Conservation (phyloP, 306 rosid species). For the Trifolium subterraneum region DNA sequence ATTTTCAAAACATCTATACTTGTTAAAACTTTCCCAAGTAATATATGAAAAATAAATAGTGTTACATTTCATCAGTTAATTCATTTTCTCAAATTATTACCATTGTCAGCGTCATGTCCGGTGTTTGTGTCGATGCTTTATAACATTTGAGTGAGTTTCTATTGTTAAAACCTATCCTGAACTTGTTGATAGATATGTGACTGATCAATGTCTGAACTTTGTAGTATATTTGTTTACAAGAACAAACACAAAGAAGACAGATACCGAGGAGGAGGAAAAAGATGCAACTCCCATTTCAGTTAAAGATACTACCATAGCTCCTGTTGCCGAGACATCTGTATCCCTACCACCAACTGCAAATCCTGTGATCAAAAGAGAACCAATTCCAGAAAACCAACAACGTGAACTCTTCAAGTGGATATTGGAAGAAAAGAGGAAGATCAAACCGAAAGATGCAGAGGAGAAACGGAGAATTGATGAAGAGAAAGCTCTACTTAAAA, state of each 20-base stretch:
- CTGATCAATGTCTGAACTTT: conserved; percentile 51
- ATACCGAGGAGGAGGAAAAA: conserved; percentile 52
- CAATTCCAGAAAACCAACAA: conserved; percentile 77
- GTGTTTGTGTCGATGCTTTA: too few relatives aligned
- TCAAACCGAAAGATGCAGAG: conserved; percentile 68
- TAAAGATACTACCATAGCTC: conserved; percentile 51
- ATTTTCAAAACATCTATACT: conserved; percentile 11
- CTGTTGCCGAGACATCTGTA: conserved; percentile 45
- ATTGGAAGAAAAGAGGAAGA: conserved; percentile 89
- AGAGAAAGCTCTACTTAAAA: conserved; percentile 90
- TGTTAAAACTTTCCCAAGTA: neutral
- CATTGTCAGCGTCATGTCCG: too few relatives aligned
- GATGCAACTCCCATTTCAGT: conserved; percentile 46
- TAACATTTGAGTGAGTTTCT: conserved; percentile 8
- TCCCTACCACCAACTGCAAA: conserved; percentile 45
- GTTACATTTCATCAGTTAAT: too few relatives aligned
- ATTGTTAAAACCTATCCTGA: conserved; percentile 18
- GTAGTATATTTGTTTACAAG: conserved; percentile 74
- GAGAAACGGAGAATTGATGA: conserved; percentile 80
- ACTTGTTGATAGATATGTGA: conserved; percentile 38
- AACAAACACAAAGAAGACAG: conserved; percentile 80
- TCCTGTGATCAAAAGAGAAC: conserved; percentile 61
- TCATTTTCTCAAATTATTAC: too few relatives aligned
- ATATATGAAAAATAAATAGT: neutral
- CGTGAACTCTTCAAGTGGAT: conserved; percentile 87